Base-by-base conservation (phyloP, 345 rosid genomes). In the Gynandropsis gynandra region DNA sequence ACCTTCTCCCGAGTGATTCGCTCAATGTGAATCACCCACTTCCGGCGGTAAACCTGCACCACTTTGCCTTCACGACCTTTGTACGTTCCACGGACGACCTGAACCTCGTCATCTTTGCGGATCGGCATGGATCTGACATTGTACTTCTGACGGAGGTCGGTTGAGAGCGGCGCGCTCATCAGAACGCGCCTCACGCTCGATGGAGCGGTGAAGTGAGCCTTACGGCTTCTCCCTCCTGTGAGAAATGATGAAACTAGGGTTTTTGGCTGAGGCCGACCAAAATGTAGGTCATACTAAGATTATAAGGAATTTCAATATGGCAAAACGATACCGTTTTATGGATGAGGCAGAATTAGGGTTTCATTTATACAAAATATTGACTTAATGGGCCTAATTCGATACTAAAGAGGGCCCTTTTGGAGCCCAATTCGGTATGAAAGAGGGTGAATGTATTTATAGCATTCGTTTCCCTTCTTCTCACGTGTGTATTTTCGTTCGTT, bases 1-100 rank as follows among this genome's bases (percentile, higher is more conserved):
- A 81, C 89, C 68, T 81, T 81, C 89, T 85, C 89, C 2, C 89
- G 66, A 0, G 94, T 81, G 50, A 85, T 81, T 18, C 86, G 78
- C 72, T 84, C 94, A 42, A 84, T 65, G 80, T 84, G 94, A 56
- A 84, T 81, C 37, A 84, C 94, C 94, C 94, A 84, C 33, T 84
- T 84, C 12, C 79, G 68, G 33, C 89, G 83, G 72, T 84, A 84
- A 0, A 84, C 89, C 58, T 79, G 89, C 2, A 84, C 89, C 0
- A 84, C 86, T 51, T 84, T 84, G 1, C 94, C 94, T 24, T 84
- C 89, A 9, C 94, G 83, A 8, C 94, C 94, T 51, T 81, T 84
- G 79, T 61, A 84, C 1, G 94, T 81, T 0, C 94, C 94, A 2
- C 94, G 86, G 1, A 81, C 94, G 7, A 84, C 76, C 77, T 79